Evolutionary conservation across 2,329 filamentous ascomycete species (phyloP).

Genomic region (Arthrobotrys iridis): DNA sequence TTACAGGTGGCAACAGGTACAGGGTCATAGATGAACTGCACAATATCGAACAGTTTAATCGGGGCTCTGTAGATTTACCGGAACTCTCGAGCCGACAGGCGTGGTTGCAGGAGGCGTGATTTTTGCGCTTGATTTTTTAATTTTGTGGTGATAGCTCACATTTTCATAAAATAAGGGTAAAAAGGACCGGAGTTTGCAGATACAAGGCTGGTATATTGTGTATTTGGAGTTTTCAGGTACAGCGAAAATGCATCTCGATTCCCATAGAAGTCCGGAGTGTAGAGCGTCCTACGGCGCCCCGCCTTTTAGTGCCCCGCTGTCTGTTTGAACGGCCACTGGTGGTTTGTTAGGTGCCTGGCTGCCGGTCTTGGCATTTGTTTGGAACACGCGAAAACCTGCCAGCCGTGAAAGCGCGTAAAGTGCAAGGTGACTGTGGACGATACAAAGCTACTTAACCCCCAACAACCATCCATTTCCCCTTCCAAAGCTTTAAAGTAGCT

Average conservation of each 20-base stretch:
- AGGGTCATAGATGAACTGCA: slow-evolving; percentile 49
- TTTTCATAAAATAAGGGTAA: slow-evolving; percentile 5
- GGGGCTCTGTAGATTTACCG: slow-evolving; percentile 28
- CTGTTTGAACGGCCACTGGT: too few species aligned
- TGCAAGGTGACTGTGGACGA: slow-evolving; percentile 20
- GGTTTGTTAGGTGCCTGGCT: background rate
- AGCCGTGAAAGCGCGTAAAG: slow-evolving; percentile 41
- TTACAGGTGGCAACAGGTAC: slow-evolving; percentile 37
- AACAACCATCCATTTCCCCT: background rate
- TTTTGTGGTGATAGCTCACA: background rate
- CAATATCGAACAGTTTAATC: slow-evolving; percentile 43
- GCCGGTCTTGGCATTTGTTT: slow-evolving; percentile 49
- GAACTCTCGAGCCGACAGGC: slow-evolving; percentile 14
- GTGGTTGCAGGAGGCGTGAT: slow-evolving; percentile 39
- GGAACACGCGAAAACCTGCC: slow-evolving; percentile 47
- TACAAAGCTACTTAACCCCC: background rate
- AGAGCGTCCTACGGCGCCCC: background rate
- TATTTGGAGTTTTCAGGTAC: slow-evolving; percentile 23
- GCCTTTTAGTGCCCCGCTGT: background rate
- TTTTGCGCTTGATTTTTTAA: background rate
- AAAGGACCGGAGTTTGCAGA: slow-evolving; percentile 33
- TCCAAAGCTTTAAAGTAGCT: background rate
- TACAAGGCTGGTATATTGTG: slow-evolving; percentile 14
- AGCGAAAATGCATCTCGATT: slow-evolving; percentile 11
- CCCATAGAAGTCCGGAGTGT: background rate